Percentiles rank a stretch among this genome's conserved stretches.
Evolutionary conservation across 257 asterid species (phyloP).

Genomic region (Paulownia fortunei): DNA sequence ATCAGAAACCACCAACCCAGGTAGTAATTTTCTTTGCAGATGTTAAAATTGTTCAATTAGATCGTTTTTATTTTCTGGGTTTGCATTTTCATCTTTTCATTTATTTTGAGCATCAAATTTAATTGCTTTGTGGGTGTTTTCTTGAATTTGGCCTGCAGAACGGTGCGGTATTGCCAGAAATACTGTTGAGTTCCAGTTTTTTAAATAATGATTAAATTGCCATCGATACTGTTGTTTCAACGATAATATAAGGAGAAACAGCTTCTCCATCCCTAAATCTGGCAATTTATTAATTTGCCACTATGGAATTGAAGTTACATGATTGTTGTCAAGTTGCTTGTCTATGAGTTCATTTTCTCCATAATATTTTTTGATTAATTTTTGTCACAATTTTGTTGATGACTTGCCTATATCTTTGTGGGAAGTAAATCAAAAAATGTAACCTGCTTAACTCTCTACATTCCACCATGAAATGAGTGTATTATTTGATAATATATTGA

Average conservation of each 20-base stretch:
- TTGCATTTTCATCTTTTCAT: background rate
- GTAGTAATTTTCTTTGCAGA: conserved; percentile 30
- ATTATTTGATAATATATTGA: too few relatives aligned
- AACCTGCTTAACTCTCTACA: too few relatives aligned
- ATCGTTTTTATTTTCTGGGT: background rate
- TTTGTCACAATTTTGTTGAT: background rate
- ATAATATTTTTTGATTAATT: background rate
- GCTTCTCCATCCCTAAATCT: background rate
- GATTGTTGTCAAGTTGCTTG: conserved; percentile 9
- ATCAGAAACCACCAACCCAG: conserved; percentile 46
- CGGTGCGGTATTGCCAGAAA: conserved; percentile 78
- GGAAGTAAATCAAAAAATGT: background rate
- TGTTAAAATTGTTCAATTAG: background rate
- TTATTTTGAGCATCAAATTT: background rate
- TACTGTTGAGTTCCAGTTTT: conserved; percentile 62
- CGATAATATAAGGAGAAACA: background rate
- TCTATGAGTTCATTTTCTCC: background rate
- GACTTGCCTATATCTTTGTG: background rate
- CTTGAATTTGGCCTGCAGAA: conserved; percentile 55
- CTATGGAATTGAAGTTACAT: background rate
- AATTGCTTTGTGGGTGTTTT: conserved; percentile 2
- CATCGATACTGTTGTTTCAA: background rate
- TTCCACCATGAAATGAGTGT: too few relatives aligned
- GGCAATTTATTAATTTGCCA: background rate
- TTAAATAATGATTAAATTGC: background rate